These are phyloP conservation scores for Termitomyces sp. DNA, from an alignment of 768 basidiomycete genomes.

Conservation along the genomic window DNA sequence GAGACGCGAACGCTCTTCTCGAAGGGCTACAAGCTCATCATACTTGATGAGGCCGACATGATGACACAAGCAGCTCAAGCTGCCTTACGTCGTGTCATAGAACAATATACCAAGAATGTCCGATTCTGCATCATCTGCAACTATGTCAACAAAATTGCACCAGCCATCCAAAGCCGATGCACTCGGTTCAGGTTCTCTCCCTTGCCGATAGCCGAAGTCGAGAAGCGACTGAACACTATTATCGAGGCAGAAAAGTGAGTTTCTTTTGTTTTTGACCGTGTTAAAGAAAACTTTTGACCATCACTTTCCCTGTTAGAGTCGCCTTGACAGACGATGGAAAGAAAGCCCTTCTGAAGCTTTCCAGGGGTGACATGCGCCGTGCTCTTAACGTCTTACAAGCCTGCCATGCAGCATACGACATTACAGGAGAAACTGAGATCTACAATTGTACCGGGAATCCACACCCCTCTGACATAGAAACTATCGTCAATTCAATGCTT, in stretches of 20 bases:
- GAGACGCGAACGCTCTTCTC: constrained; percentile 90
- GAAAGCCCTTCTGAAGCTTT: constrained; percentile 88
- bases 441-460: constrained; percentile 98
- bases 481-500: constrained; percentile 93
- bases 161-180: constrained; percentile 97
- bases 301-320: constrained; percentile 50
- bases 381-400: constrained; percentile 96
- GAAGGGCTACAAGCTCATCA: constrained; percentile 95
- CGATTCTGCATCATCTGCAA: constrained; percentile 99
- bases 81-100: constrained; percentile 93
- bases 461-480: constrained; percentile 91
- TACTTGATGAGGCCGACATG: constrained; percentile 99
- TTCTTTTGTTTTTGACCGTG: not conserved
- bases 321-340: constrained; percentile 85
- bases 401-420: constrained; percentile 94
- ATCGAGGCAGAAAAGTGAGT: constrained; percentile 81
- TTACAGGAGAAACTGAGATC: constrained; percentile 84
- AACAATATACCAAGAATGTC: constrained; percentile 98
- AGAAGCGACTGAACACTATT: constrained; percentile 75
- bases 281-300: not conserved
- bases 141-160: constrained; percentile 98
- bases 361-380: constrained; percentile 95
- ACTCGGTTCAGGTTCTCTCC: constrained; percentile 98
- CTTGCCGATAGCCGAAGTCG: constrained; percentile 79
- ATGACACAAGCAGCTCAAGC: constrained; percentile 99